Evolutionary conservation across 306 rosid genomes (phyloP).

Genomic region (Cucumis hystrix): DNA sequence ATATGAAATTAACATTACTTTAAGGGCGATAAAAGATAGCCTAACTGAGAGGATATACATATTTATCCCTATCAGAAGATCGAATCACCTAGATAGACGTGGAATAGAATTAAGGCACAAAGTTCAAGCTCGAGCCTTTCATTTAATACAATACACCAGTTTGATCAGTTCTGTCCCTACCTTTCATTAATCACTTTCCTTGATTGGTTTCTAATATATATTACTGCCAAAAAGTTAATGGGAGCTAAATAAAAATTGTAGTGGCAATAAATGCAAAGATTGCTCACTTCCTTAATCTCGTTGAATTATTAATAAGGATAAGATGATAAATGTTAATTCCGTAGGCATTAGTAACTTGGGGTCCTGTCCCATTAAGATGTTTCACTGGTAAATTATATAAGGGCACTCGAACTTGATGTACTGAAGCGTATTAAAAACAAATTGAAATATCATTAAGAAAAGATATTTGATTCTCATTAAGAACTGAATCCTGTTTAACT

Average conservation of each 20-base stretch:
- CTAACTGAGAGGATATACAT: not conserved
- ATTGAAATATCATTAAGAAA: not conserved
- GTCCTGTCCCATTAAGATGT: not conserved
- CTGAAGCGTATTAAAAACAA: not conserved
- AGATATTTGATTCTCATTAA: not conserved
- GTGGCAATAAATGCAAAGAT: no score
- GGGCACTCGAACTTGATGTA: not conserved
- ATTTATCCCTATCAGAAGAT: not conserved
- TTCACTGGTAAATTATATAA: not conserved
- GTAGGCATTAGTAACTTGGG: not conserved
- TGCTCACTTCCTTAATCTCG: no score
- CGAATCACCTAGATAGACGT: not conserved
- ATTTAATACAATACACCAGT: not conserved
- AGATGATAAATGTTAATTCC: not conserved
- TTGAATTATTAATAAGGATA: no score
- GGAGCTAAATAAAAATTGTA: no score
- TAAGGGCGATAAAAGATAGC: not conserved
- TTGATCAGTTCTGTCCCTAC: not conserved
- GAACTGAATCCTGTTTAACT: not conserved
- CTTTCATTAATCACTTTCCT: not conserved
- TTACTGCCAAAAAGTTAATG: no score
- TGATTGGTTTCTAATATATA: no score
- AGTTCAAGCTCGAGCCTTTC: not conserved
- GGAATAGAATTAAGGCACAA: not conserved
- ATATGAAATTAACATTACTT: not conserved